These are phyloP conservation scores for Termitomyces sp. DNA, from an alignment of 768 basidiomycete species.

Conservation along the genomic window DNA sequence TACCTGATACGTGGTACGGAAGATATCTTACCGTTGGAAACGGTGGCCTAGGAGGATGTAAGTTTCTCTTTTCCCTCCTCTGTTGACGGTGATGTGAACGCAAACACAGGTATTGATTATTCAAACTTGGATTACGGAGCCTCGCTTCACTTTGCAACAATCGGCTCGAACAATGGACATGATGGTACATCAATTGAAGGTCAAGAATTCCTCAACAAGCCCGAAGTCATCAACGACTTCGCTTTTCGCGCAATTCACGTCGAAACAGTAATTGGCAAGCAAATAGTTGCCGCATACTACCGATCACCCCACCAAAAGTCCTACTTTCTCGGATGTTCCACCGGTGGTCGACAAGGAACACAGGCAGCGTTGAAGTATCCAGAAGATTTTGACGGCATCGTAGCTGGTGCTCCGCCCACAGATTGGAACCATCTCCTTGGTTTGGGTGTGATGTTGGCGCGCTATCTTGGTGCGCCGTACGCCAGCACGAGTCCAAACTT, in stretches of 20 bases:
- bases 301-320: conserved; percentile 2
- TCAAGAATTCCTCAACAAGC: background rate
- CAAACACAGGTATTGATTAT: conserved; percentile 4
- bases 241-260: conserved; percentile 9
- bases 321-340: conserved; percentile 12
- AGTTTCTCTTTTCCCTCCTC: background rate
- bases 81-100: background rate
- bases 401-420: background rate
- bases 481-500: background rate
- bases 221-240: conserved; percentile 13
- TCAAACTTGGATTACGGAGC: conserved; percentile 3
- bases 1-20: conserved; percentile 9
- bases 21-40: conserved; percentile 7
- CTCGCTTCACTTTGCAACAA: conserved; percentile 6
- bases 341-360: conserved; percentile 5
- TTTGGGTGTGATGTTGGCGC: background rate
- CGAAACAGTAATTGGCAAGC: conserved; percentile 9
- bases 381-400: background rate
- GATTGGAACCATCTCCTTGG: background rate
- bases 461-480: background rate
- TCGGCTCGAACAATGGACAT: conserved; percentile 11
- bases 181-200: background rate
- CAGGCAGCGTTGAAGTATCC: conserved; percentile 1
- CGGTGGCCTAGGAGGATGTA: conserved; percentile 7
- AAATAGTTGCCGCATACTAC: conserved; percentile 9